Percentiles rank a stretch among this genome's conserved stretches.
Evolutionary conservation across 2,329 filamentous ascomycete species (phyloP).

Genomic region (Dactylellina haptotyla): DNA sequence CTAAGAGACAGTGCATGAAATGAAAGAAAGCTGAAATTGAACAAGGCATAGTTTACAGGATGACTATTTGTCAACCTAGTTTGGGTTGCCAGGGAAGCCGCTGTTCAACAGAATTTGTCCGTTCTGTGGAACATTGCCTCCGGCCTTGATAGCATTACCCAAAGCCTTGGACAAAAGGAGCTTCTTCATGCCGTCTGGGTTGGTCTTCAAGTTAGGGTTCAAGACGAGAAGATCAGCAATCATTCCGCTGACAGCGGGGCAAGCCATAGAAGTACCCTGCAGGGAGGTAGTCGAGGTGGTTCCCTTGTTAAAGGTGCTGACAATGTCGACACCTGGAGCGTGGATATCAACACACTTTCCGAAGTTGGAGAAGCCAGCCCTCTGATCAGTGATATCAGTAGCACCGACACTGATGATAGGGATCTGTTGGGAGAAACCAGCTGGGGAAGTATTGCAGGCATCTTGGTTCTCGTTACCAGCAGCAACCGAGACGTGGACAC

Average conservation of each 20-base stretch:
- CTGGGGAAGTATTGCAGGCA: conserved; percentile 59
- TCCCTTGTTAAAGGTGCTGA: conserved; percentile 64
- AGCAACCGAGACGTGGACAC: conserved; percentile 63
- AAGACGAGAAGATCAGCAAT: conserved; percentile 56
- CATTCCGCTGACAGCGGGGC: conserved; percentile 61
- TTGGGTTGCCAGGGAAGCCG: conserved; percentile 45
- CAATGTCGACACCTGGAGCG: conserved; percentile 68
- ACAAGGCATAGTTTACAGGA: conserved; percentile 12
- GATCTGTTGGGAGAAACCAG: conserved; percentile 61
- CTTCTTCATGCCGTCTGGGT: conserved; percentile 56
- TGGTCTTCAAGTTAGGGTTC: conserved; percentile 46
- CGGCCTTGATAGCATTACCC: conserved; percentile 20
- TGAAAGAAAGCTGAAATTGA: background rate
- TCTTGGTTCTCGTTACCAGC: conserved; percentile 61
- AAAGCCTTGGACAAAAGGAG: conserved; percentile 36
- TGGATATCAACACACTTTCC: conserved; percentile 68
- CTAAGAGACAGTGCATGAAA: background rate
- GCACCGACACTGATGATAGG: conserved; percentile 62
- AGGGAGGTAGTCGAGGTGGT: conserved; percentile 65
- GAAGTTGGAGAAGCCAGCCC: conserved; percentile 63
- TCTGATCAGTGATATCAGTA: conserved; percentile 59
- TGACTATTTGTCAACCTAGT: conserved; percentile 4
- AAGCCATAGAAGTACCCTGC: conserved; percentile 66
- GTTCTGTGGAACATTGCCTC: conserved; percentile 11
- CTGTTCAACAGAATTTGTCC: conserved; percentile 43